These are phyloP conservation scores for Striga hermonthica DNA, from an alignment of 305 asterid species.

Conservation along the genomic window DNA sequence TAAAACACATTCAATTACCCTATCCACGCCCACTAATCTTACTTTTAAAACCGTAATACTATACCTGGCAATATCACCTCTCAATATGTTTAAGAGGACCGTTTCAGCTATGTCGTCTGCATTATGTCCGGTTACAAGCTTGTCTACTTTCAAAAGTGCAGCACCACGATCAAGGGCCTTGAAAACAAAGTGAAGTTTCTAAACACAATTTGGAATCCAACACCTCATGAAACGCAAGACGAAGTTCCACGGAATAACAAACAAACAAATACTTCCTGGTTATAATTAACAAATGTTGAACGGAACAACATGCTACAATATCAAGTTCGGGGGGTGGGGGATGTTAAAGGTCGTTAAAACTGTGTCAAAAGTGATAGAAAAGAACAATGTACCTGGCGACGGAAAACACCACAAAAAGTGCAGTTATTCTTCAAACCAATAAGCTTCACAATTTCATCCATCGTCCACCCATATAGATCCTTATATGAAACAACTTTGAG, in stretches of 20 bases:
- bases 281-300: background rate
- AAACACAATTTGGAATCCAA: background rate
- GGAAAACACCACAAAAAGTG: constrained; percentile 96
- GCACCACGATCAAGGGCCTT: constrained; percentile 98
- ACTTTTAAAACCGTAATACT: constrained; percentile 14
- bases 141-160: constrained; percentile 85
- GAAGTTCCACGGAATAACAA: background rate
- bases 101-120: constrained; percentile 99
- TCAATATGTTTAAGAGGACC: constrained; percentile 79
- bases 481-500: constrained; percentile 91
- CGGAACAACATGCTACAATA: background rate
- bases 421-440: constrained; percentile 96
- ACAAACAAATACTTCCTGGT: background rate
- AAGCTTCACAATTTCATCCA: constrained; percentile 97
- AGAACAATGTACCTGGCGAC: constrained; percentile 78
- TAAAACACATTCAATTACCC: constrained; percentile 1
- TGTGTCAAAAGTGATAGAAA: background rate
- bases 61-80: constrained; percentile 98
- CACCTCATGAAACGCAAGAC: background rate
- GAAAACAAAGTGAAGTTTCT: constrained; percentile 17
- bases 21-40: constrained; percentile 6
- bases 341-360: background rate
- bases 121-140: constrained; percentile 91
- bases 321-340: background rate
- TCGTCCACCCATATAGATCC: constrained; percentile 95